Conservation (phyloP, 768 basidiomycete species). For the Paxillus ammoniavirescens region DNA sequence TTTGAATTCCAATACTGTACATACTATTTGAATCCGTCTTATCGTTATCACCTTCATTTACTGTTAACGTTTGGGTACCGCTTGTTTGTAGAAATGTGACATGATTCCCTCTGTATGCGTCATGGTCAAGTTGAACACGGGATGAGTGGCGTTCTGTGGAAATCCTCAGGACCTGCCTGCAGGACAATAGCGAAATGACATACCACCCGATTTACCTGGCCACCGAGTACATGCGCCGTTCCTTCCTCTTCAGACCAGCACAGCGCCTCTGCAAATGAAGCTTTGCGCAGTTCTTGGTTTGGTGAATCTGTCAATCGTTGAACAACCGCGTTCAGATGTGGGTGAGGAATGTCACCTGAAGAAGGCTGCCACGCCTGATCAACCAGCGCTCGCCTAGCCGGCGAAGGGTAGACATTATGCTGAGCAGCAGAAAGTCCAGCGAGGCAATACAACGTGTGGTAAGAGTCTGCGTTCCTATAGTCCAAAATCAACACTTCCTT, state of each 20-base stretch:
- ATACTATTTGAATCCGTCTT: neutral
- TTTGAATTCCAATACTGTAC: neutral
- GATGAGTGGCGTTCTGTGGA: slow-evolving; percentile 76
- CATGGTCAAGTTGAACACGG: slow-evolving; percentile 71
- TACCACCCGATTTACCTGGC: slow-evolving; percentile 61
- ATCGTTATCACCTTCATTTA: slow-evolving; percentile 5
- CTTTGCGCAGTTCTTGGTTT: slow-evolving; percentile 33
- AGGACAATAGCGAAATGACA: slow-evolving; percentile 23
- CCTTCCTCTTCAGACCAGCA: slow-evolving; percentile 71
- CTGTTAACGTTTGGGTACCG: slow-evolving; percentile 34
- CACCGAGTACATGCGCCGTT: slow-evolving; percentile 55
- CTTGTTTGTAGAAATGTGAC: slow-evolving; percentile 71
- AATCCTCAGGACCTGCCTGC: neutral
- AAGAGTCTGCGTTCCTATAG: slow-evolving; percentile 80
- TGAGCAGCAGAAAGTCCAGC: slow-evolving; percentile 89
- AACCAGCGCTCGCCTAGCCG: slow-evolving; percentile 33
- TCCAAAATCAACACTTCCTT: neutral
- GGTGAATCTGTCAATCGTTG: slow-evolving; percentile 23
- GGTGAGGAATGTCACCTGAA: slow-evolving; percentile 8
- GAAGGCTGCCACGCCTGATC: slow-evolving; percentile 37
- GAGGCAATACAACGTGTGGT: slow-evolving; percentile 93
- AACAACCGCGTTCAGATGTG: neutral
- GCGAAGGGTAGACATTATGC: slow-evolving; percentile 62
- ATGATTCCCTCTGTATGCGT: slow-evolving; percentile 67
- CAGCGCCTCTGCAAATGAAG: slow-evolving; percentile 53